These are phyloP conservation scores for Botrytis byssoidea DNA, from an alignment of 2,329 filamentous ascomycete species.

Conservation along the genomic window DNA sequence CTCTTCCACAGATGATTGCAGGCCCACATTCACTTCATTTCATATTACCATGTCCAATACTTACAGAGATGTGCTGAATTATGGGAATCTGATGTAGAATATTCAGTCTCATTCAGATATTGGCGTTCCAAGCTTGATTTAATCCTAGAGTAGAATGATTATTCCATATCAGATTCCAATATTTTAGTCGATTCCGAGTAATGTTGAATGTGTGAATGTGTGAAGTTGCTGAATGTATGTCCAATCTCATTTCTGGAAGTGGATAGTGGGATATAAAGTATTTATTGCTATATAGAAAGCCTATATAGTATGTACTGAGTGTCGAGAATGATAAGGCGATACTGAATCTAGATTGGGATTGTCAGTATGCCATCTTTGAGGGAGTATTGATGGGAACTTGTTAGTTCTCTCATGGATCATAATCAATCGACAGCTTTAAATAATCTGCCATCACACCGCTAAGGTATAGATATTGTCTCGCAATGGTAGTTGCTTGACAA, in stretches of 20 bases:
- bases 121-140: neutral
- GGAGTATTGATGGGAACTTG: neutral
- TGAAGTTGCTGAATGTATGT: neutral
- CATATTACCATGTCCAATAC: neutral
- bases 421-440: neutral
- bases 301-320: neutral
- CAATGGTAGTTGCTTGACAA: neutral
- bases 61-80: neutral
- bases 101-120: neutral
- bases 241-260: neutral
- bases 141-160: neutral
- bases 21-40: neutral
- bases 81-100: neutral
- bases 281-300: neutral
- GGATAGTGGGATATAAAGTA: too few species aligned
- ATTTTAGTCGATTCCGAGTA: neutral
- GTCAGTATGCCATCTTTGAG: neutral
- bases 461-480: neutral
- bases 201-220: neutral
- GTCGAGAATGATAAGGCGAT: neutral
- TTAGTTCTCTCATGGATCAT: neutral
- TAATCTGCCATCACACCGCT: neutral
- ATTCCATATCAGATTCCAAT: neutral
- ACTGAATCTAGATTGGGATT: neutral
- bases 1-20: neutral